phyloP scores from a whole-genome alignment of 1,139 yeast genomes.

The Geotrichum restrictum region DNA sequence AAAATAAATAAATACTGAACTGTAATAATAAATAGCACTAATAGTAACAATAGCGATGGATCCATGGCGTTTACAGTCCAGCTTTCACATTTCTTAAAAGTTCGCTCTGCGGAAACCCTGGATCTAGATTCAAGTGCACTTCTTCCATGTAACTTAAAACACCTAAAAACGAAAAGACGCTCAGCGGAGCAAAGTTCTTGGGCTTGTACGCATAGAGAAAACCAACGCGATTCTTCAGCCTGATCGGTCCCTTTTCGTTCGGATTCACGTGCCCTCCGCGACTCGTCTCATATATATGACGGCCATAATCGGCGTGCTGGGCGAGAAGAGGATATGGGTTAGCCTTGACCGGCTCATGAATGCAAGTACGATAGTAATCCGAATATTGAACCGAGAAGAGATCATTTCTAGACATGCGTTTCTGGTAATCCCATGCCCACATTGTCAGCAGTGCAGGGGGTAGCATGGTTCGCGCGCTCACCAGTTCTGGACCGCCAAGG shows the following conservation, averaged over 20 bases:
- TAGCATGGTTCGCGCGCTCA: conserved; percentile 9
- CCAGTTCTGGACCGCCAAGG: conserved; percentile 7
- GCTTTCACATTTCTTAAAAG: conserved; percentile 3
- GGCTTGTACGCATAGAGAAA: not conserved
- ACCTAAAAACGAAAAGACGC: conserved; percentile 6
- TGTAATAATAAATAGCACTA: too few relatives aligned
- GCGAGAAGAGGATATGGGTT: not conserved
- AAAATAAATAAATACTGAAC: too few relatives aligned
- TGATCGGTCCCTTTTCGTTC: not conserved
- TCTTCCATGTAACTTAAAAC: conserved; percentile 14
- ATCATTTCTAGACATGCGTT: not conserved
- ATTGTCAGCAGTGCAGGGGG: conserved; percentile 3
- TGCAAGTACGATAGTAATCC: conserved; percentile 4
- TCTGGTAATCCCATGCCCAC: conserved; percentile 12
- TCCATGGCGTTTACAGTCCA: conserved; percentile 1
- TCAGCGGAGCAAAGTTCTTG: not conserved
- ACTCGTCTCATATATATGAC: not conserved
- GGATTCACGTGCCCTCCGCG: conserved; percentile 6
- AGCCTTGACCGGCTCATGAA: not conserved
- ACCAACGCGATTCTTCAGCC: not conserved
- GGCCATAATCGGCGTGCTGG: not conserved
- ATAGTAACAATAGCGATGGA: too few relatives aligned
- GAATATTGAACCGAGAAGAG: not conserved
- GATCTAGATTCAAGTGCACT: conserved; percentile 8
- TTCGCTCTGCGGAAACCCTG: conserved; percentile 3